Evolutionary conservation across 2,329 filamentous ascomycete genomes (phyloP).

Genomic region (Pseudofabraea citricarpa): DNA sequence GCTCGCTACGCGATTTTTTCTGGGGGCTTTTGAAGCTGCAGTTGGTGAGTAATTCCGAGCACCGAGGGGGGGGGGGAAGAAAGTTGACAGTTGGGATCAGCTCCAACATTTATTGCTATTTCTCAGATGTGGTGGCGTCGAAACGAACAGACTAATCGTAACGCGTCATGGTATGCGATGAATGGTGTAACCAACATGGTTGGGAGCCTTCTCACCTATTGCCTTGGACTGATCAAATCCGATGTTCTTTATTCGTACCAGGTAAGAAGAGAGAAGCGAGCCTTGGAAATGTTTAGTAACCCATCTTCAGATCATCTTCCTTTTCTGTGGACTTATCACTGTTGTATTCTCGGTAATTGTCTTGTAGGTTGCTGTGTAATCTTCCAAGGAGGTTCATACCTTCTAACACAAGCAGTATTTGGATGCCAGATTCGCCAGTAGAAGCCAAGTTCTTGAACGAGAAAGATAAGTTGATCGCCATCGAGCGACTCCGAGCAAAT

Average conservation of each 20-base stretch:
- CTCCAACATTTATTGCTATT: constrained; percentile 51
- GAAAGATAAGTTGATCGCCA: constrained; percentile 45
- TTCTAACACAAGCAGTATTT: constrained; percentile 6
- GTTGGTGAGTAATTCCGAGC: constrained; percentile 9
- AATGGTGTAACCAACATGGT: constrained; percentile 42
- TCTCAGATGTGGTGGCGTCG: constrained; percentile 60
- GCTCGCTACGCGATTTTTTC: constrained; percentile 32
- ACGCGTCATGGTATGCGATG: constrained; percentile 56
- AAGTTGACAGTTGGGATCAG: constrained; percentile 8
- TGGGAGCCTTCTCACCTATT: constrained; percentile 26
- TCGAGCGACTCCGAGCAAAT: constrained; percentile 49
- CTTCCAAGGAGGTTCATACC: background rate
- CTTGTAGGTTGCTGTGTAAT: constrained; percentile 20
- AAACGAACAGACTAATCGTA: constrained; percentile 51
- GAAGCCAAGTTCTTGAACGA: constrained; percentile 41
- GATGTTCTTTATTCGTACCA: constrained; percentile 31
- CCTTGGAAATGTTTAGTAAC: background rate
- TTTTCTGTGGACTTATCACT: constrained; percentile 48
- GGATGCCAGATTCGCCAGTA: constrained; percentile 19
- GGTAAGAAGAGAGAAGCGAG: background rate
- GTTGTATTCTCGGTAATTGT: constrained; percentile 41
- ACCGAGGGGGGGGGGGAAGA: background rate
- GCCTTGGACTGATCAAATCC: constrained; percentile 52
- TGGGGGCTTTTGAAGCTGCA: constrained; percentile 32
- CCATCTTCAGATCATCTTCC: constrained; percentile 35